phyloP scores from a whole-genome alignment of 164 flowering plant genomes.

The Cinnamomum chago region DNA sequence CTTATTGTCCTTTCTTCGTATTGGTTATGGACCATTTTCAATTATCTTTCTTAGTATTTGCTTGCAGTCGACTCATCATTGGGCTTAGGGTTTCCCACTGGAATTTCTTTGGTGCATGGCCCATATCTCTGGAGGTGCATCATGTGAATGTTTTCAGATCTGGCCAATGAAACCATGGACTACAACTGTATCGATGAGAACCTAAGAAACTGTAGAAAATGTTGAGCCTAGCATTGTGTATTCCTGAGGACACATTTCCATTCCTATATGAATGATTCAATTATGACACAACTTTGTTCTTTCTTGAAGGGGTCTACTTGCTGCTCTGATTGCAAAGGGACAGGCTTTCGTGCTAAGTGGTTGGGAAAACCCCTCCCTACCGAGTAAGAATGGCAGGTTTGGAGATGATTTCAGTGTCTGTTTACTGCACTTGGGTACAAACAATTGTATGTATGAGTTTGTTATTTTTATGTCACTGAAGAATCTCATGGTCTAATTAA shows the following conservation, averaged over 20 bases:
- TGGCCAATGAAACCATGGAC: neutral
- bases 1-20: neutral
- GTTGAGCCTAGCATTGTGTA: neutral
- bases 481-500: conserved; percentile 35
- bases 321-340: conserved; percentile 88
- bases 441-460: neutral
- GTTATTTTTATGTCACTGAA: neutral
- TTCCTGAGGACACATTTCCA: neutral
- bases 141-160: neutral
- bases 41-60: neutral
- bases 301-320: conserved; percentile 61
- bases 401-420: neutral
- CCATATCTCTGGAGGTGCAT: neutral
- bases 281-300: neutral
- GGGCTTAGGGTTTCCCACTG: neutral
- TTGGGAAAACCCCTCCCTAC: conserved; percentile 55
- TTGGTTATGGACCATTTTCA: neutral
- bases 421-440: neutral
- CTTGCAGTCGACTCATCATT: neutral
- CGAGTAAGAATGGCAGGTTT: too few species aligned
- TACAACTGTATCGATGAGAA: neutral
- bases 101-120: neutral
- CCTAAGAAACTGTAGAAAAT: neutral
- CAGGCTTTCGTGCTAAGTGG: conserved; percentile 97
- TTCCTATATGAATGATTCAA: neutral